phyloP scores from a whole-genome alignment of 257 asterid species.

The Lycium barbarum region DNA sequence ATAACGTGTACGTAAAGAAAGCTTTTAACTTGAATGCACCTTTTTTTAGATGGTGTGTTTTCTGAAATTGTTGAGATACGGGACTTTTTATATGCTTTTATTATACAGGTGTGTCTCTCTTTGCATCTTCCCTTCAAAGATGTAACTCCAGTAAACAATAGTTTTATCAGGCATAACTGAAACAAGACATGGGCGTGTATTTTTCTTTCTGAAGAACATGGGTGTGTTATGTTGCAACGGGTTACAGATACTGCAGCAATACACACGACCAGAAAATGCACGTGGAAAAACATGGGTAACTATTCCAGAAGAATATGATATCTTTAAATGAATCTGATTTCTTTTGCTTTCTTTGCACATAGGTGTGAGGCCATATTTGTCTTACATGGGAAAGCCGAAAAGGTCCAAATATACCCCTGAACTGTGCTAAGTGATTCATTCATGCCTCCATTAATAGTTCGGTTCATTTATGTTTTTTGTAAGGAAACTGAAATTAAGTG shows the following conservation, averaged over 20 bases:
- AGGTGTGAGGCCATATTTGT: background rate
- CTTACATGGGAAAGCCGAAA: background rate
- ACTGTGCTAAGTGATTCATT: background rate
- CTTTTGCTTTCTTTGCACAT: background rate
- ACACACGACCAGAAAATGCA: background rate
- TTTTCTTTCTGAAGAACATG: background rate
- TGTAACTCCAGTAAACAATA: background rate
- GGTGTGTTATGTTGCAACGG: background rate
- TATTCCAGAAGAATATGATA: background rate
- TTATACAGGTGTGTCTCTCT: background rate
- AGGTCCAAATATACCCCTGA: background rate
- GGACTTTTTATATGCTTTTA: background rate
- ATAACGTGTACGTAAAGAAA: background rate
- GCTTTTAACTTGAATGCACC: background rate
- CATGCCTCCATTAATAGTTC: background rate
- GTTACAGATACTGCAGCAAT: background rate
- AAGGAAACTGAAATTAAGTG: no score
- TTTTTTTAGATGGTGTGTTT: background rate
- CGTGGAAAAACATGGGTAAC: background rate
- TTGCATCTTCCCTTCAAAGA: background rate
- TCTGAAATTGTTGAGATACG: background rate
- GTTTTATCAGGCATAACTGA: background rate
- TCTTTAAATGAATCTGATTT: background rate
- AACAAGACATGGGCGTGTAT: background rate
- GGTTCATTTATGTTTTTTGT: background rate